Conservation (phyloP, 805 yeast species). For the Ogataea philodendri region DNA sequence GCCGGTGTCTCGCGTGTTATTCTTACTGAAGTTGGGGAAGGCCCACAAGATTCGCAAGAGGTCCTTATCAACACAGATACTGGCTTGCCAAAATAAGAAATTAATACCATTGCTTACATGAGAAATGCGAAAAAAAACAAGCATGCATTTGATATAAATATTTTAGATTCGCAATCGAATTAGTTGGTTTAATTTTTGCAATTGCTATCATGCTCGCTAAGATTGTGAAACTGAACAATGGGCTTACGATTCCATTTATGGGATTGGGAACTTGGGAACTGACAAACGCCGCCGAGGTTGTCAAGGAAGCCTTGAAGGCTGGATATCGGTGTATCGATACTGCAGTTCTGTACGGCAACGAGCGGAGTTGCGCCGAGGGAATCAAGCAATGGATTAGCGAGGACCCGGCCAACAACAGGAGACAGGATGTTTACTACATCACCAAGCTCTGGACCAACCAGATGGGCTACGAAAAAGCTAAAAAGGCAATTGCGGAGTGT, state of each 20-base stretch:
- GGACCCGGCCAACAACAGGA: conserved; percentile 37
- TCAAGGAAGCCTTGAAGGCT: conserved; percentile 40
- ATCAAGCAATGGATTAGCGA: conserved; percentile 40
- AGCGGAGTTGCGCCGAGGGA: conserved; percentile 48
- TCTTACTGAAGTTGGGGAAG: conserved; percentile 81
- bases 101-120: too few relatives aligned
- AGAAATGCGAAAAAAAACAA: too few relatives aligned
- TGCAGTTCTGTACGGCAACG: conserved; percentile 49
- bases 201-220: conserved; percentile 14
- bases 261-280: conserved; percentile 52
- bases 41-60: conserved; percentile 65
- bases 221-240: conserved; percentile 48
- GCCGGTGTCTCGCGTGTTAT: conserved; percentile 80
- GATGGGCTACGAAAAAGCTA: conserved; percentile 58
- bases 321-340: conserved; percentile 51
- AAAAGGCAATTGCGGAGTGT: conserved; percentile 55
- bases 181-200: too few relatives aligned
- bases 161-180: too few relatives aligned
- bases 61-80: conserved; percentile 52
- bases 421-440: conserved; percentile 59
- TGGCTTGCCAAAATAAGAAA: conserved; percentile 55
- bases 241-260: conserved; percentile 46
- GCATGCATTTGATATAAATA: conserved; percentile 1
- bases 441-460: conserved; percentile 73
- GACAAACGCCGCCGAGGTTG: conserved; percentile 37